phyloP scores from a whole-genome alignment of 1,139 yeast species.

The Candida sp. region DNA sequence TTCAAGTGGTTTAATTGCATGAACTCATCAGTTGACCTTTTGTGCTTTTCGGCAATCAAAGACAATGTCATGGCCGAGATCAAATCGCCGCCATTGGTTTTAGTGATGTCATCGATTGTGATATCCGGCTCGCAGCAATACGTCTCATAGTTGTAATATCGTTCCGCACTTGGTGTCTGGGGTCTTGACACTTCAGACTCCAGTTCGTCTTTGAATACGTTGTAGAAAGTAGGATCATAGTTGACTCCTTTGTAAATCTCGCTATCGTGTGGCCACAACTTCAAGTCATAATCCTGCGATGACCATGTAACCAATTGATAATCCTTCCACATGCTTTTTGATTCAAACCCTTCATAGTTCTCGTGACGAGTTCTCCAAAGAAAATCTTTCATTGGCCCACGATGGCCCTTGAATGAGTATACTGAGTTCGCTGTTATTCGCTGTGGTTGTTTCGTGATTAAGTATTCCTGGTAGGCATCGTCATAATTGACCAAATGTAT shows the following conservation, averaged over 20 bases:
- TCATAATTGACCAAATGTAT: slow-evolving; percentile 68
- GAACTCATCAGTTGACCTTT: slow-evolving; percentile 25
- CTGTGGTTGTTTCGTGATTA: slow-evolving; percentile 31
- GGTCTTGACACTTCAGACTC: slow-evolving; percentile 19
- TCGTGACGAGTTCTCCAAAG: slow-evolving; percentile 75
- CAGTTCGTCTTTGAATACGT: slow-evolving; percentile 27
- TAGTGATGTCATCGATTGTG: slow-evolving; percentile 36
- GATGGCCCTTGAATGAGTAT: slow-evolving; percentile 77
- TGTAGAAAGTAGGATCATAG: slow-evolving; percentile 48
- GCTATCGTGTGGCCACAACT: slow-evolving; percentile 80
- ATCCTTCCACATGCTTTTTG: slow-evolving; percentile 68
- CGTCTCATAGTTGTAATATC: slow-evolving; percentile 31
- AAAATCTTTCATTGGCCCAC: slow-evolving; percentile 85
- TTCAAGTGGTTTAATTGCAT: slow-evolving; percentile 69
- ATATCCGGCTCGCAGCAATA: slow-evolving; percentile 46
- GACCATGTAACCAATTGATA: slow-evolving; percentile 96
- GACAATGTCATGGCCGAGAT: slow-evolving; percentile 39
- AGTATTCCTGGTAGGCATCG: slow-evolving; percentile 45
- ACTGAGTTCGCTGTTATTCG: slow-evolving; percentile 43
- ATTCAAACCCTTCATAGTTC: slow-evolving; percentile 37
- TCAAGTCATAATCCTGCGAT: slow-evolving; percentile 75
- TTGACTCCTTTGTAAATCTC: slow-evolving; percentile 61
- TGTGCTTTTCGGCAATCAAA: slow-evolving; percentile 36
- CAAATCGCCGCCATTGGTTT: slow-evolving; percentile 37
- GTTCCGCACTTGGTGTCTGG: slow-evolving; percentile 5